Base-by-base conservation (phyloP, 257 asterid genomes). In the Fraxinus americana region DNA sequence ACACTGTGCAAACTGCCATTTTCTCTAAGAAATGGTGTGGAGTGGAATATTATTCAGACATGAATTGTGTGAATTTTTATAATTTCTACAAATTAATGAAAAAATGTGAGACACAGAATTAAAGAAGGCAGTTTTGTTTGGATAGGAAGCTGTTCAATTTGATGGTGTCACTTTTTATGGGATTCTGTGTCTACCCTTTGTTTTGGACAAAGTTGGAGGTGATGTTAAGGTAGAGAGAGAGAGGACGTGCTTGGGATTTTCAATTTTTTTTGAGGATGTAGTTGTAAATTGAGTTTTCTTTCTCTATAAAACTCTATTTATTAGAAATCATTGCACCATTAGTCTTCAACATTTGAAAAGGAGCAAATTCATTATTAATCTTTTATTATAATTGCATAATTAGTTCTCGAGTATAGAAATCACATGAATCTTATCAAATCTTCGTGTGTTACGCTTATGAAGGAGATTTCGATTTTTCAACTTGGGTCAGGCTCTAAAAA, bases 1-100 rank as follows among this genome's bases (percentile, higher is more conserved):
- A 88, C 4, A 88, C 89, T 39, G 96, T 90, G 67, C 90, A 88
- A 32, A 92, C 95, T 75, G 98, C 97, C 97, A 96, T 96, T 11
- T 52, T 4, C 1, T 77, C 63, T 6, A 7, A 54, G 27, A n/a
- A 17, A 19, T 17, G n/a, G 65, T 14, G 27, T 54, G 23, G 4
- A 2, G 10, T 17, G 65, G n/a, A 19, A 19, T 54, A 5, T 17
- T 17, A 54, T 54, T 54, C 9, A n/a, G 23, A 54, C 25, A n/a
- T 54, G 65, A 54, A 54, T 54, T 17, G 1, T 54, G 65, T 25
- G 65, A 19, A 17, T 54, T 48, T 54, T 54, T 4, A 54, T 54
- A 19, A 54, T 19, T 54, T 54, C 23, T 54, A 17, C 25, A n/a
- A 54, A n/a, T 54, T 19, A 54, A 54, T 19, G 27, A 54, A 54